A percentile compares a stretch with the other conserved stretches of the same genome.
Conservation (phyloP, 345 rosid species). For the Viola odorata region DNA sequence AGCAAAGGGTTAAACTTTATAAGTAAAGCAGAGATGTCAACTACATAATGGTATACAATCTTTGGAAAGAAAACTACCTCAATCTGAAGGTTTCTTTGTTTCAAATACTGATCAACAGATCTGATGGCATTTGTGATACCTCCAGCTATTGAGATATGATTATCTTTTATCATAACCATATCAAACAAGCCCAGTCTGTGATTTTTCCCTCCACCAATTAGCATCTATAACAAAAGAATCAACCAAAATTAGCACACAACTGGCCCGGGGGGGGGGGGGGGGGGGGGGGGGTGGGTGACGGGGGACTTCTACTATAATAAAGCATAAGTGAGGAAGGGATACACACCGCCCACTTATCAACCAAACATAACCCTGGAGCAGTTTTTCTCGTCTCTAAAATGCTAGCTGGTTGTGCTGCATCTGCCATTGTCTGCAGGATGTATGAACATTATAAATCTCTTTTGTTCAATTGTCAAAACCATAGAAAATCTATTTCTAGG, state of each 20-base stretch:
- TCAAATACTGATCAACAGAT: constrained; percentile 66
- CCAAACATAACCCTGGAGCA: constrained; percentile 84
- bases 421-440: constrained; percentile 76
- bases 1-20: background rate
- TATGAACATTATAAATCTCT: constrained; percentile 5
- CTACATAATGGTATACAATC: background rate
- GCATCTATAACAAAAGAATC: constrained; percentile 48
- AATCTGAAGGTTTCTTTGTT: constrained; percentile 61
- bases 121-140: constrained; percentile 70
- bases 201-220: constrained; percentile 91
- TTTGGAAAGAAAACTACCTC: constrained; percentile 51
- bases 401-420: constrained; percentile 79
- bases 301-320: constrained; percentile 4
- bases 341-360: constrained; percentile 94
- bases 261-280: too few species aligned
- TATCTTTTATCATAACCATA: constrained; percentile 97
- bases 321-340: constrained; percentile 22
- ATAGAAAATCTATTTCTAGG: background rate
- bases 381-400: constrained; percentile 95
- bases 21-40: background rate
- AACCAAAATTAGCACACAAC: constrained; percentile 19
- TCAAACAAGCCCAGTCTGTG: constrained; percentile 97
- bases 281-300: too few species aligned
- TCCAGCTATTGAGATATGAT: constrained; percentile 92
- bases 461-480: background rate